phyloP scores from a whole-genome alignment of 2,329 filamentous ascomycete species.

The Catunica adiposa region DNA sequence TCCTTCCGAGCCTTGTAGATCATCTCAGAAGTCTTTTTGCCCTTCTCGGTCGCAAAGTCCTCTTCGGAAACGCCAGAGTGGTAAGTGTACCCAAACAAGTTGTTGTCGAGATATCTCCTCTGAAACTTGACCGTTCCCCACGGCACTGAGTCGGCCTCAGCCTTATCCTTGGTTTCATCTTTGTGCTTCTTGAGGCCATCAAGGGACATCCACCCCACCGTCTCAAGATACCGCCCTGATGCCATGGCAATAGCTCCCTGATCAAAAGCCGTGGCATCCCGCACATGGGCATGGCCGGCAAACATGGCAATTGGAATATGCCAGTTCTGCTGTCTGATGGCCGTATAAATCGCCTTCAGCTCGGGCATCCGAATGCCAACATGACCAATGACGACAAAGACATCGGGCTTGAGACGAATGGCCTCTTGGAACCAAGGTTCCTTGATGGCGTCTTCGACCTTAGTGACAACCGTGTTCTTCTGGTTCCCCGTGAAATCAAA shows the following conservation, averaged over 20 bases:
- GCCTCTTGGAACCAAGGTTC: conserved; percentile 80
- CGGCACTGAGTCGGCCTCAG: conserved; percentile 20
- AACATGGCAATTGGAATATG: conserved; percentile 82
- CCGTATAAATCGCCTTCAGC: conserved; percentile 59
- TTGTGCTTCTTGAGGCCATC: conserved; percentile 36
- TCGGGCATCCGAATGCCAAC: conserved; percentile 68
- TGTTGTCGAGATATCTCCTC: conserved; percentile 85
- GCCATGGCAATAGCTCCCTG: conserved; percentile 62
- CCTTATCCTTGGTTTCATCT: conserved; percentile 16
- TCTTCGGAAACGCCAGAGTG: conserved; percentile 58
- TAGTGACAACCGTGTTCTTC: conserved; percentile 75
- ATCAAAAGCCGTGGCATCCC: conserved; percentile 70
- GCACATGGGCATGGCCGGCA: conserved; percentile 77
- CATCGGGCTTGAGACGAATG: conserved; percentile 67
- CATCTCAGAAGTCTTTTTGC: conserved; percentile 50
- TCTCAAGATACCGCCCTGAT: conserved; percentile 86
- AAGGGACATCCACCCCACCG: conserved; percentile 83
- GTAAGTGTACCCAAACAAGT: conserved; percentile 66
- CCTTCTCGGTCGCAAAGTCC: conserved; percentile 61
- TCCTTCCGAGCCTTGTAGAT: conserved; percentile 54
- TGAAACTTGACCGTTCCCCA: conserved; percentile 39
- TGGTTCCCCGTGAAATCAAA: conserved; percentile 86
- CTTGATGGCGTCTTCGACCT: conserved; percentile 63
- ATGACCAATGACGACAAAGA: conserved; percentile 78
- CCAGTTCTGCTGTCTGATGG: conserved; percentile 60